phyloP scores from a whole-genome alignment of 1,284 basidiomycete species.

The Papiliotrema fonsecae region DNA sequence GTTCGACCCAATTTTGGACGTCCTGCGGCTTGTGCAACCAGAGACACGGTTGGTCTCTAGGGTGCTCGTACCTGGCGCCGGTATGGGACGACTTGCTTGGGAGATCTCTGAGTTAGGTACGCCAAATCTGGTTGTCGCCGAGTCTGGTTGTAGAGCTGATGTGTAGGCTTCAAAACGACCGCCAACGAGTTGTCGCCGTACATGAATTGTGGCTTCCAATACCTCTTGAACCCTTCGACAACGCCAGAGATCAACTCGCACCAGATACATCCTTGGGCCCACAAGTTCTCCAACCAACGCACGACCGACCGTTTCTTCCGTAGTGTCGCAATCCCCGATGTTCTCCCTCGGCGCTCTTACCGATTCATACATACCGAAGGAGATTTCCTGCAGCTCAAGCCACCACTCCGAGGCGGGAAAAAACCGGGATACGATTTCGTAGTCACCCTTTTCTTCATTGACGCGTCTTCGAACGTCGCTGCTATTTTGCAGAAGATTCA shows the following conservation, averaged over 20 bases:
- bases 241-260: background rate
- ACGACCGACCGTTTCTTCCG: constrained; percentile 3
- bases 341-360: constrained; percentile 1
- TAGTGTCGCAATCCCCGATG: constrained; percentile 6
- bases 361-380: constrained; percentile 5
- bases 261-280: background rate
- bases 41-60: background rate
- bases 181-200: constrained; percentile 4
- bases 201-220: constrained; percentile 1
- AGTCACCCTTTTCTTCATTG: constrained; percentile 11
- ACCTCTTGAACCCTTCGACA: background rate
- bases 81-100: constrained; percentile 1
- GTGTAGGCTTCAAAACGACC: background rate
- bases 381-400: constrained; percentile 1
- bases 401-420: too few relatives aligned
- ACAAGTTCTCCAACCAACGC: constrained; percentile 6
- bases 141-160: background rate
- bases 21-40: background rate
- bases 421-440: constrained; percentile 5
- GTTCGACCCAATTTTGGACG: background rate
- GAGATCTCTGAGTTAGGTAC: constrained; percentile 3
- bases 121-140: background rate
- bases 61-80: constrained; percentile 2
- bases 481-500: constrained; percentile 5
- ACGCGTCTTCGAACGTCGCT: constrained; percentile 6